Evolutionary conservation across 2,329 filamentous ascomycete genomes (phyloP).

Genomic region (Fusarium sp.): DNA sequence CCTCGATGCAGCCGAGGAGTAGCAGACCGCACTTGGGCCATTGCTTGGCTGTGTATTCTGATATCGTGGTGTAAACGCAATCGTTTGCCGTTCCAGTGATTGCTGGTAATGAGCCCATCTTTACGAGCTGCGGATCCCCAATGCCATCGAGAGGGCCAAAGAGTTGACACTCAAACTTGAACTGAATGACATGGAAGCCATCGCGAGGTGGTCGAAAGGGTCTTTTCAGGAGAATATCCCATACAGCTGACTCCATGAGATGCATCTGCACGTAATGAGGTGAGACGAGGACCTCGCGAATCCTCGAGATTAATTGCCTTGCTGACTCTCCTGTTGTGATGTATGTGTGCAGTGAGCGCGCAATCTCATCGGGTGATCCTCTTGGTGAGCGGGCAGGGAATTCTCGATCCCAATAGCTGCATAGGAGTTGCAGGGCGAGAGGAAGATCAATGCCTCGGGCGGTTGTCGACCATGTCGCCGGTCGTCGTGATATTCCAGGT

Average conservation of each 20-base stretch:
- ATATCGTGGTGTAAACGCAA: constrained; percentile 49
- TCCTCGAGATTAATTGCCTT: constrained; percentile 44
- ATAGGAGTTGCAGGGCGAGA: constrained; percentile 51
- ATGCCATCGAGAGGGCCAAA: constrained; percentile 46
- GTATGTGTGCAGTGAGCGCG: constrained; percentile 45
- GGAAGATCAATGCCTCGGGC: constrained; percentile 50
- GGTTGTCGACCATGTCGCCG: constrained; percentile 48
- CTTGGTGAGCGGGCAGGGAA: constrained; percentile 49
- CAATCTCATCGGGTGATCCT: constrained; percentile 51
- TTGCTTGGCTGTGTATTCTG: constrained; percentile 47
- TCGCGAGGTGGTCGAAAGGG: constrained; percentile 48
- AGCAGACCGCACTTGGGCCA: constrained; percentile 50
- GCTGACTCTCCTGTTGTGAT: constrained; percentile 48
- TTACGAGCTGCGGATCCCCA: constrained; percentile 45
- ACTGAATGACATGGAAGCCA: constrained; percentile 51
- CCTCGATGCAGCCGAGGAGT: constrained; percentile 47
- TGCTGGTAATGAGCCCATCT: constrained; percentile 47
- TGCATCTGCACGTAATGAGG: constrained; percentile 54
- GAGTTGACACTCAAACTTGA: constrained; percentile 51
- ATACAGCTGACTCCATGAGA: constrained; percentile 52
- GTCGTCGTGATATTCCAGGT: constrained; percentile 49
- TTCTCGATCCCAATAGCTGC: constrained; percentile 52
- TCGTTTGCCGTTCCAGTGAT: constrained; percentile 52
- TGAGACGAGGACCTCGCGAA: constrained; percentile 47
- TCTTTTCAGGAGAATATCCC: constrained; percentile 50